Evolutionary conservation across 495 filamentous ascomycete genomes (phyloP), one percentile per base, ranked within the genome.

Genomic region (Podospora australis): DNA sequence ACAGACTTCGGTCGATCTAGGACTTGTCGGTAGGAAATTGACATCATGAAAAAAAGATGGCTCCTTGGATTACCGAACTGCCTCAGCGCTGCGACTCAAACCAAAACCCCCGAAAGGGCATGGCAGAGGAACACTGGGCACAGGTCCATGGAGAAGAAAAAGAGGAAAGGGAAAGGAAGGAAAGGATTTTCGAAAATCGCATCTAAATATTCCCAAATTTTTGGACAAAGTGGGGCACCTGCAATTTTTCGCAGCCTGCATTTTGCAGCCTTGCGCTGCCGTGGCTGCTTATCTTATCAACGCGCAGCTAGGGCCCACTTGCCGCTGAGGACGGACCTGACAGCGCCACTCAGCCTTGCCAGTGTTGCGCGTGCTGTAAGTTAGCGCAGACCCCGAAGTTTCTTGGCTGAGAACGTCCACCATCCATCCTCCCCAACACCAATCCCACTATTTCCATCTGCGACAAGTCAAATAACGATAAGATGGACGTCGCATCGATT

Each of bases 21-120:
- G 81, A 91, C 81, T 82, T 90, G 89, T 94, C 86, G 85, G 87
- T 82, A 75, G 84, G 88, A 88, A 75, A 89, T 83, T 83, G 78
- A 84, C 84, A 88, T 79, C 82, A 89, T 77, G 67, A 63, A 53
- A 64, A 55, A 44, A 50, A 60, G 65, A 70, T 87, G 87, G 82
- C 87, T 90, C 88, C 88, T 77, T 88, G 67, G 61, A 69, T 75
- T 75, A 85, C 84, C 85, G 85, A 89, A 78, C 83, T 91, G 86
- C 75, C 73, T 48, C 81, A 84, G 77, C 69, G 72, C 73, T 86
- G 22, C 86, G 70, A 91, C 85, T 81, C 79, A 78, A 75, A 73
- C 69, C 70, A 65, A n/a, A n/a, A n/a, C n/a, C n/a, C 67, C 62
- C 63, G 65, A 54, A n/a, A 63, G 13, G 68, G 61, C 67, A 66